Conservation (phyloP, 495 filamentous ascomycete genomes). For the Penicillium cosmopolitanum region DNA sequence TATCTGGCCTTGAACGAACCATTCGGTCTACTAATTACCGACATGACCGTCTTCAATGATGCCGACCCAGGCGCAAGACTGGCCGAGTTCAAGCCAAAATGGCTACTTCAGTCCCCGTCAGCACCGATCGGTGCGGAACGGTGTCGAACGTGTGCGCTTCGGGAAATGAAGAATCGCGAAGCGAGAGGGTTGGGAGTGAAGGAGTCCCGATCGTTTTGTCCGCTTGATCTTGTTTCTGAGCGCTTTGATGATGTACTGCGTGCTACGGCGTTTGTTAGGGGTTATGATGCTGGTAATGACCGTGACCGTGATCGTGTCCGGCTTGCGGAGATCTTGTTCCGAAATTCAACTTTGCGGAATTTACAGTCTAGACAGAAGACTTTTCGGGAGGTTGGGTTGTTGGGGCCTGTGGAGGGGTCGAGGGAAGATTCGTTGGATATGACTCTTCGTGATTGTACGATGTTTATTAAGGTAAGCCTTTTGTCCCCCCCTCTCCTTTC, state of each 20-base stretch:
- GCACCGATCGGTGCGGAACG: conserved; percentile 66
- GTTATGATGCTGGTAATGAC: conserved; percentile 43
- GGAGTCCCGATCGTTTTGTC: conserved; percentile 54
- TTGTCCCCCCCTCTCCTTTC: conserved; percentile 17
- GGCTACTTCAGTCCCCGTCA: conserved; percentile 81
- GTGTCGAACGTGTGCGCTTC: conserved; percentile 86
- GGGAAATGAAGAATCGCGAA: conserved; percentile 57
- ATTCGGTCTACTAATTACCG: conserved; percentile 73
- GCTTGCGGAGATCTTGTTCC: conserved; percentile 41
- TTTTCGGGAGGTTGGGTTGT: conserved; percentile 41
- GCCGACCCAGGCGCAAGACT: conserved; percentile 42
- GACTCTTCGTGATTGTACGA: conserved; percentile 87
- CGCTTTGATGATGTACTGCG: conserved; percentile 42
- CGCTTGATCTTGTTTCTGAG: conserved; percentile 56
- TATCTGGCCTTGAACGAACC: conserved; percentile 61
- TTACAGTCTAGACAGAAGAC: conserved; percentile 40
- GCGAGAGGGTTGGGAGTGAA: conserved; percentile 21
- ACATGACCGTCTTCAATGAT: conserved; percentile 68
- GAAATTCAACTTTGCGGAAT: conserved; percentile 39
- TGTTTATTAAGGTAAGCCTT: conserved; percentile 78
- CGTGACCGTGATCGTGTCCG: conserved; percentile 32
- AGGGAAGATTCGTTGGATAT: conserved; percentile 62
- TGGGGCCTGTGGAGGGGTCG: conserved; percentile 37
- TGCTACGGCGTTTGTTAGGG: conserved; percentile 40
- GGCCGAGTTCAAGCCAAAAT: conserved; percentile 93